Conservation (phyloP, 345 rosid species). For the Salix arbutifolia region DNA sequence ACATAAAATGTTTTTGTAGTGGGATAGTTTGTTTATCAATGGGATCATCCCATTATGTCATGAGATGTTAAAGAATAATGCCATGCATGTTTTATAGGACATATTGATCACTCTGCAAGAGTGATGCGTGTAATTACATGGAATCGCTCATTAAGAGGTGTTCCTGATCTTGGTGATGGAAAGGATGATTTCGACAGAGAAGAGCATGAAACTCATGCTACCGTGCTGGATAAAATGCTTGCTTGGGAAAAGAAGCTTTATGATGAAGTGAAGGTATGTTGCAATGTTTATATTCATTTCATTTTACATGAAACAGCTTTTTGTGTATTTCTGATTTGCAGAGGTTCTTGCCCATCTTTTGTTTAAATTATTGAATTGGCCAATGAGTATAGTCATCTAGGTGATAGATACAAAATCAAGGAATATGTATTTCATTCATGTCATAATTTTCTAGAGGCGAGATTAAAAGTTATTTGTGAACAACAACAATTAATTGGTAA, state of each 20-base stretch:
- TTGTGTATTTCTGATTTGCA: not conserved
- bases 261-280: slow-evolving; percentile 89
- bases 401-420: too few relatives aligned
- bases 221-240: slow-evolving; percentile 89
- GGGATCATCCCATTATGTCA: not conserved
- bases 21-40: not conserved
- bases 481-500: not conserved
- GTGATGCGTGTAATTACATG: slow-evolving; percentile 97
- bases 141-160: slow-evolving; percentile 81
- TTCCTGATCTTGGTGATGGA: slow-evolving; percentile 43
- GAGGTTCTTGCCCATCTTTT: not conserved
- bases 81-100: slow-evolving; percentile 46
- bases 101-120: slow-evolving; percentile 84
- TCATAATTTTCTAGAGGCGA: too few relatives aligned
- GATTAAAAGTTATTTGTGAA: not conserved
- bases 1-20: not conserved
- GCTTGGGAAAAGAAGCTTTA: slow-evolving; percentile 99
- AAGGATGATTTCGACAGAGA: slow-evolving; percentile 77
- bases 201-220: slow-evolving; percentile 90
- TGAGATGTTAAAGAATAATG: not conserved
- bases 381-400: not conserved
- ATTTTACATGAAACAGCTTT: not conserved
- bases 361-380: not conserved
- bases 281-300: not conserved
- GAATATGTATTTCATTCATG: too few relatives aligned